phyloP scores from a whole-genome alignment of 805 yeast species.

The Candida nonsorbophila region DNA sequence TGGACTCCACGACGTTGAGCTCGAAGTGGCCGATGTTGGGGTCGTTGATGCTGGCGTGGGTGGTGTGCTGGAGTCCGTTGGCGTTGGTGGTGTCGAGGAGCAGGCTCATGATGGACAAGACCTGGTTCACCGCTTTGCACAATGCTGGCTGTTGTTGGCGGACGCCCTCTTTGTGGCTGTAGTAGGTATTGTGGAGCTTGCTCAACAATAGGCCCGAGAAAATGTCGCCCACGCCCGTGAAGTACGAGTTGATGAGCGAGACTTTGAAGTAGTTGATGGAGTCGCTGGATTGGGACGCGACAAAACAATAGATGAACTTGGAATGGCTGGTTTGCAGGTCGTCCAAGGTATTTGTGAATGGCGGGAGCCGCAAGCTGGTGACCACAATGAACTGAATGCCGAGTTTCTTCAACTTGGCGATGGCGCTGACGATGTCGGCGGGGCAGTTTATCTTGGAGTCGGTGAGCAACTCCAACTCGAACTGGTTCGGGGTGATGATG shows the following conservation, averaged over 20 bases:
- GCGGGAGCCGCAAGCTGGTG: constrained; percentile 42
- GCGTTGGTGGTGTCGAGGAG: constrained; percentile 46
- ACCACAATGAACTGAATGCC: constrained; percentile 59
- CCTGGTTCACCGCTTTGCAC: constrained; percentile 47
- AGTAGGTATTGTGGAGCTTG: constrained; percentile 36
- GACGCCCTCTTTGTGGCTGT: neutral
- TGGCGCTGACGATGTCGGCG: constrained; percentile 39
- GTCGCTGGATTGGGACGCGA: constrained; percentile 10
- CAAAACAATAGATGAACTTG: constrained; percentile 22
- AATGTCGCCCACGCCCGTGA: constrained; percentile 93
- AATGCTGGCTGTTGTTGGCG: constrained; percentile 5
- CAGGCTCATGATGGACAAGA: constrained; percentile 47
- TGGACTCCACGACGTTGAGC: constrained; percentile 59
- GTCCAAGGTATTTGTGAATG: constrained; percentile 12
- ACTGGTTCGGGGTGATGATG: constrained; percentile 85
- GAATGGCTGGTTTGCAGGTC: constrained; percentile 2
- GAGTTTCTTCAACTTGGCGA: constrained; percentile 46
- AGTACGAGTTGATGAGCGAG: constrained; percentile 69
- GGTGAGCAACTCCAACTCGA: constrained; percentile 72
- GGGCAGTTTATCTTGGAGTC: constrained; percentile 41
- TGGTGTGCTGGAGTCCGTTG: constrained; percentile 2
- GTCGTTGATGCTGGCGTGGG: constrained; percentile 42
- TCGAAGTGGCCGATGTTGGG: constrained; percentile 69
- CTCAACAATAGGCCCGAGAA: constrained; percentile 77
- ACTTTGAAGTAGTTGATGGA: constrained; percentile 37